Conservation (phyloP, 148 eudicot species). For the Fagopyrum tataricum region DNA sequence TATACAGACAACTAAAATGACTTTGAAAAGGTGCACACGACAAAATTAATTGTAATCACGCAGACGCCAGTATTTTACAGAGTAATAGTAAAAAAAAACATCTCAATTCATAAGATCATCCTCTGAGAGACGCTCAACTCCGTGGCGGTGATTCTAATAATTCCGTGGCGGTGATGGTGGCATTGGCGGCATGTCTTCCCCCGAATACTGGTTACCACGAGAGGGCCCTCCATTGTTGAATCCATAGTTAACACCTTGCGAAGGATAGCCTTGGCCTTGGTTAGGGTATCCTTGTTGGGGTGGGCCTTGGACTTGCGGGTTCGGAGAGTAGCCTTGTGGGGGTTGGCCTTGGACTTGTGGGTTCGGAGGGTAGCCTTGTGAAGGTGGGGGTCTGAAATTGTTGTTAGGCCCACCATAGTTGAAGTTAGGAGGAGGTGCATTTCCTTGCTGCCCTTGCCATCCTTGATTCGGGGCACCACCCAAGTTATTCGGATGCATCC, state of each 20-base stretch:
- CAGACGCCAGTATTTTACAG: too few species aligned
- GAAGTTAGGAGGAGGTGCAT: conserved; percentile 11
- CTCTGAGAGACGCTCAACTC: neutral
- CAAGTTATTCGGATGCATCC: neutral
- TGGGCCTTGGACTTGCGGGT: neutral
- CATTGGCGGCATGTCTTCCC: neutral
- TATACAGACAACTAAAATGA: too few species aligned
- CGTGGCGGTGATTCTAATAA: neutral
- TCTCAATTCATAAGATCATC: neutral
- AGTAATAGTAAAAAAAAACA: too few species aligned
- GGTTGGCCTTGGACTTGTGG: neutral
- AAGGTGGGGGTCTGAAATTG: neutral
- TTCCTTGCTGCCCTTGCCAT: conserved; percentile 20
- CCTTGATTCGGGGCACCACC: conserved; percentile 22
- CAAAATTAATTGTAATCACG: too few species aligned
- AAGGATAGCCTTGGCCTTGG: neutral
- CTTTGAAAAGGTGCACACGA: too few species aligned
- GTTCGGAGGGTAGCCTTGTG: neutral
- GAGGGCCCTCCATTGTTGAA: neutral
- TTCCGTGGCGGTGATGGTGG: conserved; percentile 7
- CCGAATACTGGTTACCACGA: conserved; percentile 4
- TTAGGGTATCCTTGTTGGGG: neutral
- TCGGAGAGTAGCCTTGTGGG: conserved; percentile 1
- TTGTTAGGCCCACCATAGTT: neutral
- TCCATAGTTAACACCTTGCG: too few species aligned